A percentile compares a stretch with the other conserved stretches of the same genome.
phyloP scores from a whole-genome alignment of 768 basidiomycete species.

The Postia placenta region DNA sequence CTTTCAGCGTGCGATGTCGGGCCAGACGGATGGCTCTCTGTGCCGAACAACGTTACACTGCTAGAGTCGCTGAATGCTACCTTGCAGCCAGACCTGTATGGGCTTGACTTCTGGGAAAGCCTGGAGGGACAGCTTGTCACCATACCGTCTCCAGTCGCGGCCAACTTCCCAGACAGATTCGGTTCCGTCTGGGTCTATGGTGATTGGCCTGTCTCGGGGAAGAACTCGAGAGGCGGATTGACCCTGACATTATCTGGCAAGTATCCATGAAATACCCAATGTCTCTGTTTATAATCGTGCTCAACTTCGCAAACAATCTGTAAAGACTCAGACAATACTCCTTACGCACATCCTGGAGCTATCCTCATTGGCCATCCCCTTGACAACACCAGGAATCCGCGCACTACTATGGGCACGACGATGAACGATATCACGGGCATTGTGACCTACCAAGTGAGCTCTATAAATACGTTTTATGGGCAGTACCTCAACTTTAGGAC shows the following conservation, averaged over 20 bases:
- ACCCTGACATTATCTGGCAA: conserved; percentile 41
- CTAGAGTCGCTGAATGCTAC: conserved; percentile 40
- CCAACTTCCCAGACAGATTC: conserved; percentile 46
- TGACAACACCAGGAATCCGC: conserved; percentile 47
- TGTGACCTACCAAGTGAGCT: conserved; percentile 41
- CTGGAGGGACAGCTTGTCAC: conserved; percentile 54
- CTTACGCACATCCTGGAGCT: conserved; percentile 53
- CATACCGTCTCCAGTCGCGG: conserved; percentile 39
- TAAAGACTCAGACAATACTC: conserved; percentile 34
- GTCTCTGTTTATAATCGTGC: too few relatives aligned
- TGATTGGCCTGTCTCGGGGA: conserved; percentile 48
- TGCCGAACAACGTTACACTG: conserved; percentile 46
- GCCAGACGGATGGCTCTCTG: conserved; percentile 47
- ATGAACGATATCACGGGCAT: conserved; percentile 50
- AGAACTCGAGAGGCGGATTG: conserved; percentile 50
- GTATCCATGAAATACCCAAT: conserved; percentile 3
- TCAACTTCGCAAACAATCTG: neutral
- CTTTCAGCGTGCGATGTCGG: conserved; percentile 47
- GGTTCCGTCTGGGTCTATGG: conserved; percentile 57
- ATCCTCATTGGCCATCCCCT: conserved; percentile 49
- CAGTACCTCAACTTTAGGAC: conserved; percentile 1
- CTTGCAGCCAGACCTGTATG: conserved; percentile 44
- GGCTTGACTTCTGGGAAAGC: conserved; percentile 61
- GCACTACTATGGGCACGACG: conserved; percentile 37
- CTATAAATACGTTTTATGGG: neutral